Conservation (phyloP, 1,284 basidiomycete genomes). For the Irpex sp. region DNA sequence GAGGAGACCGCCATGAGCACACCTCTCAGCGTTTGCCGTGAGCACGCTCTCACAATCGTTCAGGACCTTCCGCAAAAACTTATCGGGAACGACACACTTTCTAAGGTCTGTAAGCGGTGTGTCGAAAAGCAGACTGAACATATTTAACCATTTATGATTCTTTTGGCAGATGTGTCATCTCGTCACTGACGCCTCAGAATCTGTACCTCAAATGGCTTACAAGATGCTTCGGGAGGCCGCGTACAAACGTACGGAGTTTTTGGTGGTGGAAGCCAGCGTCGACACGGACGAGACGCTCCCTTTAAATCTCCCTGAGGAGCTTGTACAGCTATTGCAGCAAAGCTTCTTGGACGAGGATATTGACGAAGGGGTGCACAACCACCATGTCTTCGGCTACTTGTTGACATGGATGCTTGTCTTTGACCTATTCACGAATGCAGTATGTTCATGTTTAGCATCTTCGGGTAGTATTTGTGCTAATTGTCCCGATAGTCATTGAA, state of each 20-base stretch:
- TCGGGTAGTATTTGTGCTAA: not conserved
- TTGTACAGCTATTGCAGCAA: conserved; percentile 62
- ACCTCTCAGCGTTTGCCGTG: conserved; percentile 68
- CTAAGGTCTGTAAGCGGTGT: conserved; percentile 41
- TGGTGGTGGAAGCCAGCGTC: conserved; percentile 85
- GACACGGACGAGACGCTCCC: conserved; percentile 52
- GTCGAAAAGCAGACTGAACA: not conserved
- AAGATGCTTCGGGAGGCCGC: conserved; percentile 62
- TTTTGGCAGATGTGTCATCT: conserved; percentile 67
- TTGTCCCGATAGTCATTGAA: conserved; percentile 62
- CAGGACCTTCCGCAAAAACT: conserved; percentile 62
- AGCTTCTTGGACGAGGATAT: conserved; percentile 38
- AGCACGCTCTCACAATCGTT: conserved; percentile 63
- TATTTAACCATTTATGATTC: not conserved
- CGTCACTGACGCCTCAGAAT: conserved; percentile 58
- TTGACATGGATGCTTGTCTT: conserved; percentile 89
- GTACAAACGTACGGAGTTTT: conserved; percentile 65
- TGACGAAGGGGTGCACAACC: conserved; percentile 33
- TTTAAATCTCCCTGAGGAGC: conserved; percentile 58
- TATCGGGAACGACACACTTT: conserved; percentile 61
- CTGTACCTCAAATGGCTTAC: conserved; percentile 73
- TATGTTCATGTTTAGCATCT: conserved; percentile 35
- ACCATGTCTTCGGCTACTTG: conserved; percentile 62
- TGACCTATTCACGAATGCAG: conserved; percentile 84
- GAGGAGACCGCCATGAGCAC: conserved; percentile 12